phyloP scores from a whole-genome alignment of 2,329 filamentous ascomycete genomes.

The Hirsutella minnesotensis region DNA sequence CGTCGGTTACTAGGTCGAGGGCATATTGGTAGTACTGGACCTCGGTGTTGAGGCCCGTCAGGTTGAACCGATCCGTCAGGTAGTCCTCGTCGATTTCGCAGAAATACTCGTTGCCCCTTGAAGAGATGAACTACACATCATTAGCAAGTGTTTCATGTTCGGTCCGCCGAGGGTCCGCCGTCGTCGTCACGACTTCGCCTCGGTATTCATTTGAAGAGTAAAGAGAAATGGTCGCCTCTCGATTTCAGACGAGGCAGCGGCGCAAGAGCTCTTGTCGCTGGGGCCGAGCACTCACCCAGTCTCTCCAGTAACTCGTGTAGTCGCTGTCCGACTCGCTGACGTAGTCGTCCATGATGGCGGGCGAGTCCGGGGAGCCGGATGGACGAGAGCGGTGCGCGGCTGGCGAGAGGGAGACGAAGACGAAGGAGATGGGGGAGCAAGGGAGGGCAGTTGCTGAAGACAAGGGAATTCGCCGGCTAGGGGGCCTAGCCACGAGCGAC shows the following conservation, averaged over 20 bases:
- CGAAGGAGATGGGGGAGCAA: background rate
- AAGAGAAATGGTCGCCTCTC: background rate
- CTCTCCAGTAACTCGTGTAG: conserved; percentile 98
- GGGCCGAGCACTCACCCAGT: conserved; percentile 68
- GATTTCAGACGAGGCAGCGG: too few species aligned
- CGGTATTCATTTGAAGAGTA: too few species aligned
- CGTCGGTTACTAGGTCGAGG: conserved; percentile 90
- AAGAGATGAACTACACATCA: conserved; percentile 78
- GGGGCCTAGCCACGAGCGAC: conserved; percentile 13
- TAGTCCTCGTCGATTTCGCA: conserved; percentile 99
- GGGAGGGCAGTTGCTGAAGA: too few species aligned
- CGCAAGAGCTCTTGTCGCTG: background rate
- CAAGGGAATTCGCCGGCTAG: conserved; percentile 9
- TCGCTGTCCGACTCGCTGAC: conserved; percentile 97
- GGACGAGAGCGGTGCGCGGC: too few species aligned
- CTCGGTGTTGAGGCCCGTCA: conserved; percentile 92
- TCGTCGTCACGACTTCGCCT: too few species aligned
- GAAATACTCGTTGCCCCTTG: conserved; percentile 96
- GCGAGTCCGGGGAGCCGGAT: conserved; percentile 1
- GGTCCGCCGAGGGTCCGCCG: too few species aligned
- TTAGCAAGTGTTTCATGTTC: background rate
- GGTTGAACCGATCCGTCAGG: conserved; percentile 92
- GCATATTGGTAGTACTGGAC: conserved; percentile 99
- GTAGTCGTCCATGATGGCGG: conserved; percentile 77
- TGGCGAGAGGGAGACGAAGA: background rate